Conservation (phyloP, 331 rosid species). For the Prunus yedoensis region DNA sequence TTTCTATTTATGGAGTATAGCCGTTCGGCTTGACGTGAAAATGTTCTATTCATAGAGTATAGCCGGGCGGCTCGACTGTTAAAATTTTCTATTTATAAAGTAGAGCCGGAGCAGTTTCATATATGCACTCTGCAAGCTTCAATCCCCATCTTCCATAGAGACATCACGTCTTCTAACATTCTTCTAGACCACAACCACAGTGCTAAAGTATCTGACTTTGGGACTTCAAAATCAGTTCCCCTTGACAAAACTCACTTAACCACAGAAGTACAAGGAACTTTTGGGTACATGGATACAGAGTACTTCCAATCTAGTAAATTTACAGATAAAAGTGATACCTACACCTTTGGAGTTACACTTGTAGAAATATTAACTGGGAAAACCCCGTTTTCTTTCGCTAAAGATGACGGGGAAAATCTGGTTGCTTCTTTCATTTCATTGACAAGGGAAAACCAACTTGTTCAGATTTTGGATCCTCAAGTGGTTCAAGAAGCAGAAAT, state of each 20-base stretch:
- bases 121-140: constrained; percentile 40
- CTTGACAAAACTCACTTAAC: constrained; percentile 55
- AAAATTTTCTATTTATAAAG: too few species aligned
- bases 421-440: constrained; percentile 39
- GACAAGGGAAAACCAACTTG: constrained; percentile 32
- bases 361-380: constrained; percentile 50
- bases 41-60: too few species aligned
- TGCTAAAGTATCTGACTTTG: constrained; percentile 56
- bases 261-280: constrained; percentile 50
- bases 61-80: too few species aligned
- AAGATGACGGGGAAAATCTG: constrained; percentile 42
- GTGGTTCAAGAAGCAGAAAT: constrained; percentile 38
- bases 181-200: constrained; percentile 39
- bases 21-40: too few species aligned
- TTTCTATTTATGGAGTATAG: too few species aligned
- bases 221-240: constrained; percentile 54
- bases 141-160: constrained; percentile 52
- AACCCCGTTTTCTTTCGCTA: constrained; percentile 41
- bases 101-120: too few species aligned
- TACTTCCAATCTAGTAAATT: constrained; percentile 54
- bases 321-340: constrained; percentile 58
- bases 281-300: constrained; percentile 67
- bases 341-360: constrained; percentile 57
- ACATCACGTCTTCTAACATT: constrained; percentile 50
- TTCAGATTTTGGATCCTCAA: constrained; percentile 36